Conservation (phyloP, 768 basidiomycete genomes). For the Baorangia bicolor region DNA sequence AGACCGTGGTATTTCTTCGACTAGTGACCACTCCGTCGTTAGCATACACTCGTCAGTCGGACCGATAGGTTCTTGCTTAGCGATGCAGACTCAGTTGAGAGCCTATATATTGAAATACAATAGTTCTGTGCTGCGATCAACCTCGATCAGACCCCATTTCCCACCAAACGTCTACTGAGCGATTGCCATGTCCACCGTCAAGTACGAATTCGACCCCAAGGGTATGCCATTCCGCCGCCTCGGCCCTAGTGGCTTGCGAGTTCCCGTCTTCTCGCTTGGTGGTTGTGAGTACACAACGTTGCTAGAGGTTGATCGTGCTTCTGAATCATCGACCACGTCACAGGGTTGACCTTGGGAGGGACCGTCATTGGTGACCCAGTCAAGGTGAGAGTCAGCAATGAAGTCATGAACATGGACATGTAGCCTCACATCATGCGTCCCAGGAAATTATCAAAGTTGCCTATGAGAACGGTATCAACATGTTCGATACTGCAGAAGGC, state of each 20-base stretch:
- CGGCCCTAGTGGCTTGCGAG: constrained; percentile 46
- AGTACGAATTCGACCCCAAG: constrained; percentile 39
- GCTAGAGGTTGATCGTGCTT: not conserved
- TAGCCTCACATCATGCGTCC: not conserved
- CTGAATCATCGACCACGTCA: not conserved
- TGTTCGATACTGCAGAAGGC: constrained; percentile 48
- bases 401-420: not conserved
- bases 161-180: not conserved
- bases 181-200: constrained; percentile 23
- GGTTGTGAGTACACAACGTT: constrained; percentile 36
- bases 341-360: constrained; percentile 48
- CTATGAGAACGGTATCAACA: constrained; percentile 52
- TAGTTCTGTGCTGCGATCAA: not conserved
- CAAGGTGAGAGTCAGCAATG: constrained; percentile 35
- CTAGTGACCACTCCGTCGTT: not conserved
- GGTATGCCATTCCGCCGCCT: constrained; percentile 42
- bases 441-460: constrained; percentile 55
- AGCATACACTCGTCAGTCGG: not conserved
- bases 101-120: constrained; percentile 16
- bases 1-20: not conserved
- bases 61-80: constrained; percentile 15
- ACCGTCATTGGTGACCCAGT: constrained; percentile 52
- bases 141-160: not conserved
- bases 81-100: not conserved
- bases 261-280: constrained; percentile 52